Percentiles rank a stretch among this genome's conserved stretches.
phyloP scores from a whole-genome alignment of 305 asterid genomes.

The Fraxinus velutina region DNA sequence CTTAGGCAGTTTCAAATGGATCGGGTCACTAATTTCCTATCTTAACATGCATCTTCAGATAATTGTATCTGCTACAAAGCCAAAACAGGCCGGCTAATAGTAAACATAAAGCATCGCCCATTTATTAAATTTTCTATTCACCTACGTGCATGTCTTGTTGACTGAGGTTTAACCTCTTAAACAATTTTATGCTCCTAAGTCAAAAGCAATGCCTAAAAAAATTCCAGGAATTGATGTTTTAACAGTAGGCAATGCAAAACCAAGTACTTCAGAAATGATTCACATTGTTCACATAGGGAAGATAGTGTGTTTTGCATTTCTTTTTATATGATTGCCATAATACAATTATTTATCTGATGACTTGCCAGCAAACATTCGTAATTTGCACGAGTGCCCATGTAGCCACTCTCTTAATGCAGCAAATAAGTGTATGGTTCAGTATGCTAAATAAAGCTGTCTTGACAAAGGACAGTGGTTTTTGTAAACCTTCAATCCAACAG shows the following conservation, averaged over 20 bases:
- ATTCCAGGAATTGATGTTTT: neutral
- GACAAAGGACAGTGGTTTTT: conserved; percentile 3
- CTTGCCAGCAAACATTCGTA: neutral
- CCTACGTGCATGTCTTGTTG: neutral
- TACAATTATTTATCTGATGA: neutral
- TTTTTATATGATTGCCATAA: neutral
- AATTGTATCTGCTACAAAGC: conserved; percentile 1
- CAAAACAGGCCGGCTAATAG: neutral
- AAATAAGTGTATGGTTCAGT: neutral
- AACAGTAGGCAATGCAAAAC: conserved; percentile 7
- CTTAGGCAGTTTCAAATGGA: neutral
- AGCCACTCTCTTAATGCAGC: conserved; percentile 4
- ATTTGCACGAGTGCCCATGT: neutral
- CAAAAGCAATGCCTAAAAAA: neutral
- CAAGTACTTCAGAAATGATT: conserved; percentile 8
- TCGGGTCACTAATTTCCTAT: conserved; percentile 10
- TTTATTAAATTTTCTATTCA: neutral
- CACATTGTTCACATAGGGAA: neutral
- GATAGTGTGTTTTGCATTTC: neutral
- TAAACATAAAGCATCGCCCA: neutral
- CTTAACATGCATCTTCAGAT: conserved; percentile 19
- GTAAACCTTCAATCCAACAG: conserved; percentile 95
- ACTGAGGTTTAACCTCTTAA: neutral
- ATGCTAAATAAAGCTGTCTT: conserved; percentile 17
- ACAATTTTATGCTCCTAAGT: neutral